Conservation (phyloP, 495 filamentous ascomycete species). For the Talaromyces ruber region DNA sequence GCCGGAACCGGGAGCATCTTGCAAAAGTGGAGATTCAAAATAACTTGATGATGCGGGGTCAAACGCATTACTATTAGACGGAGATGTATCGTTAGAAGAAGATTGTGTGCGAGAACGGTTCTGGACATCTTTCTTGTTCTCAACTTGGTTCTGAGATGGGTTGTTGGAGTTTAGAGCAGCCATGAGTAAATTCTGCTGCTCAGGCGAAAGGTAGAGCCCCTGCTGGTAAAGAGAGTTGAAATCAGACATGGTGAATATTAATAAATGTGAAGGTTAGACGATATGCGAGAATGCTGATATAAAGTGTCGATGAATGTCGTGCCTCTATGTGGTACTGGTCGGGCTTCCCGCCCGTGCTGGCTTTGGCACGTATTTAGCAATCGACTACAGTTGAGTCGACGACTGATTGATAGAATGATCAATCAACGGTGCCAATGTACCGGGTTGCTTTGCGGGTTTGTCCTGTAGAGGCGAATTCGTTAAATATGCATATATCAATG, state of each 20-base stretch:
- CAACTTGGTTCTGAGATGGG: conserved; percentile 24
- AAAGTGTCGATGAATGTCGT: not conserved
- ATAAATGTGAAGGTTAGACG: not conserved
- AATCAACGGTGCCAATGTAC: not conserved
- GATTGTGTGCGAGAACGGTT: conserved; percentile 27
- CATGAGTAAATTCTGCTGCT: conserved; percentile 81
- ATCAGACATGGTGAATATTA: conserved; percentile 22
- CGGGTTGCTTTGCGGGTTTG: not conserved
- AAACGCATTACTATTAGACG: conserved; percentile 13
- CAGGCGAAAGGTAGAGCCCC: conserved; percentile 63
- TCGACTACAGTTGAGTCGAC: conserved; percentile 1
- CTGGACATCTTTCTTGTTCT: conserved; percentile 15
- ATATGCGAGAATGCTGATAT: not conserved
- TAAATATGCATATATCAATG: not conserved
- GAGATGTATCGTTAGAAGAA: conserved; percentile 17
- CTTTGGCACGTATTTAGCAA: conserved; percentile 9
- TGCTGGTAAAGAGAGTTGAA: conserved; percentile 31
- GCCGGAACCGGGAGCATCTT: conserved; percentile 30
- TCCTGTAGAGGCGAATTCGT: not conserved
- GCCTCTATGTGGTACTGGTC: conserved; percentile 1
- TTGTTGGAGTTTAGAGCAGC: conserved; percentile 80
- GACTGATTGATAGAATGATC: not conserved
- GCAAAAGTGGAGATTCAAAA: conserved; percentile 42
- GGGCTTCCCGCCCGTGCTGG: conserved; percentile 25
- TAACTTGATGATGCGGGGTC: conserved; percentile 43